Base-by-base conservation (phyloP, 2,329 filamentous ascomycete species). In the Torrubiellomyces zombiae region DNA sequence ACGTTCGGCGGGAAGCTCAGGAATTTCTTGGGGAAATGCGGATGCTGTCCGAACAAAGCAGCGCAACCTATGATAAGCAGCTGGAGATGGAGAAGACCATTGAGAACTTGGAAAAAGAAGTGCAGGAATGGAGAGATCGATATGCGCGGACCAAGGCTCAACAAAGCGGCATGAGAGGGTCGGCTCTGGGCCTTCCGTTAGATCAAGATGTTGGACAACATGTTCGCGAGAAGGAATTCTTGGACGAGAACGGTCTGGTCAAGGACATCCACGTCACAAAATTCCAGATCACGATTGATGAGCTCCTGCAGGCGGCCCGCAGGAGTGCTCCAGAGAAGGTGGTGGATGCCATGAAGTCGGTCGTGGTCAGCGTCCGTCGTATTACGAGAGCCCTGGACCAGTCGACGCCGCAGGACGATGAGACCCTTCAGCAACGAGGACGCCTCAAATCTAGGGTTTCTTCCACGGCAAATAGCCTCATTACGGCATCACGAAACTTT, bases 401-500 rank as follows among this genome's bases (percentile, higher is more conserved):
- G 23, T 58, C 65, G 9, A 50, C 56, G 7, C 50, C 59, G 2
- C 62, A 53, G 18, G 64, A 68, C 32, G 66, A 66, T 18, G 58
- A 67, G 10, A 33, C 59, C 15, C 48, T 55, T 18, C 65, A 70
- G 34, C 58, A 75, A 33, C 70, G 72, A 35, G 56, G 61, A 15
- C 82, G 75, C 47, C 63, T 91, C 32, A 91, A 81, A 51, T 66
- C 69, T 24, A 75, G 76, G 30, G 77, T 95, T 3, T 91, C 83
- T n/a, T 76, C 77, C 3, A 92, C 86, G 2, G 85, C 89, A 24
- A 95, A 95, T 58, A 89, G 86, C 43, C 61, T 98, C 29, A 94
- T 95, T 41, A 95, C 86, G 3, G 82, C 86, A 2, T 77, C 81
- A 17, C 93, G 91, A 56, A 93, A 93, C 44, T 93, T 89, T 48